Base-by-base conservation (phyloP, 768 basidiomycete genomes). In the Amyloporia xantha region DNA sequence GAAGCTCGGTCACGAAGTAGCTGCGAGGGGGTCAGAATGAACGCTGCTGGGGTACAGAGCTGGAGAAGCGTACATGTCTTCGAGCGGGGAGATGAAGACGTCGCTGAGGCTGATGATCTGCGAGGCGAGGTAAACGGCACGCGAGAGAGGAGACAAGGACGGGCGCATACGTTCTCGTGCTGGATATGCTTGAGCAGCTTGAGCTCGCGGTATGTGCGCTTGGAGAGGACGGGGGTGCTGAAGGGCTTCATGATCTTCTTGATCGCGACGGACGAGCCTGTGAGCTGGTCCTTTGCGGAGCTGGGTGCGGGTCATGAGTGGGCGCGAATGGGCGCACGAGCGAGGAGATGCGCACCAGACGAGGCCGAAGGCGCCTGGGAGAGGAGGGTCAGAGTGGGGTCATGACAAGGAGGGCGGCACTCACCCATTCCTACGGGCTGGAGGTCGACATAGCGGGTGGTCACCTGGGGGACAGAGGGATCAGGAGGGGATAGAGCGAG, bases 221-320 rank as follows among this genome's bases (percentile, higher is more conserved):
- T 98, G 68, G 85, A 86, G 59, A 99, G 76, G n/a, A 99, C 96
- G 17, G 96, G 94, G 5, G 96, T 97, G 65, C 87, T 90, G 73
- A 99, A 99, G 5, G 96, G 96, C 68, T 99, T 99, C 95, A 98
- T 98, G 75, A 98, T 99, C 82, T 98, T 98, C 81, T 99, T 99
- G 74, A 99, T 94, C 62, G 96, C 96, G 49, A 95, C 94, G 15
- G 91, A 88, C 40, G 91, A 81, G 36, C 82, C 87, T 7, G 92
- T 95, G 47, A 98, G 80, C 68, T 97, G 94, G 66, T 95, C 90
- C 68, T 93, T 94, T 27, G 91, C 87, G 15, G 92, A 94, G 61
- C 93, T 95, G 58, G 17, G 6, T 38, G 48, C 11, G 25, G 20
- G 35, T 52, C 41, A 26, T 15, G 44, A 24, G 26, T 54, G 5